Base-by-base conservation (phyloP, 2,329 filamentous ascomycete genomes). In the Aspergillus fijiensis region DNA sequence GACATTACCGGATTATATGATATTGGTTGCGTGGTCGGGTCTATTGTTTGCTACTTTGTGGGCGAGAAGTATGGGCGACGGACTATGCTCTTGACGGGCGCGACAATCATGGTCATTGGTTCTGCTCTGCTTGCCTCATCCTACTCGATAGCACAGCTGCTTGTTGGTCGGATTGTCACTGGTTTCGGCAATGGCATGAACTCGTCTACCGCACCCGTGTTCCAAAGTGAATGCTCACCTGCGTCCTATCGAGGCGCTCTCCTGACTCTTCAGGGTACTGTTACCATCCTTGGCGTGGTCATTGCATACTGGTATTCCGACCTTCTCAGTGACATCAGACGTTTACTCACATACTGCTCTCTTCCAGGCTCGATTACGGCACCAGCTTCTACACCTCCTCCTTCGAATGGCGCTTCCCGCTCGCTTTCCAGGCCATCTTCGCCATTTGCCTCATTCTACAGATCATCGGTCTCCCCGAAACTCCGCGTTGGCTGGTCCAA, bases 91-190 rank as follows among this genome's bases (percentile, higher is more conserved):
- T 72, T 81, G 55, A 58, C 72, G 0, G 79, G 78, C 3, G 77
- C 76, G 0, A 57, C 69, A 2, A 76, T 80, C 54, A 70, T 70
- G 66, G 51, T 75, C 35, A 70, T 75, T 47, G 71, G 67, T 0
- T 66, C 70, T 0, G 69, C 67, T 12, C 70, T 77, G n/a, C 69
- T 74, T 2, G 67, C 68, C 2, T 73, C 76, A 0, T 77, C 80
- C 0, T 75, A 70, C 27, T 75, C 72, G 0, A 63, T 81, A 0
- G 72, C 72, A 0, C 80, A 82, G 60, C 69, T 83, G 49, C 79
- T 83, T n/a, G 73, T 76, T 21, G 81, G 79, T 0, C 70, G 81
- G 9, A 79, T 82, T 57, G 70, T 82, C 16, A 80, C 80, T 0
- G 80, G 80, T 0, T 67, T 82, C 67, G 66, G 67, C 0, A 69